phyloP scores from a whole-genome alignment of 2,329 filamentous ascomycete genomes.

The Fusarium sororula region DNA sequence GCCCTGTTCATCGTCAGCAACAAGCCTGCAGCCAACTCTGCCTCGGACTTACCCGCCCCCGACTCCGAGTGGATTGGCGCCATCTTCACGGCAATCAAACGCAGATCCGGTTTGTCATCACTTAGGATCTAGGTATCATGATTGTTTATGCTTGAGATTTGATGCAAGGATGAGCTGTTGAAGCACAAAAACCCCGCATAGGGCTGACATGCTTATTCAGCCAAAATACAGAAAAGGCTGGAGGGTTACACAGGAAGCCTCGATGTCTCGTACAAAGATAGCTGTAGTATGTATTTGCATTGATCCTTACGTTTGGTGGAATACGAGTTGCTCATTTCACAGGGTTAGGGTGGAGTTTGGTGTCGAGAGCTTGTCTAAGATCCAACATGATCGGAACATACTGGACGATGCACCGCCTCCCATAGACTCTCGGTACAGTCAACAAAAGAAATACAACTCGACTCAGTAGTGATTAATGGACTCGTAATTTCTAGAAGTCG shows the following conservation, averaged over 20 bases:
- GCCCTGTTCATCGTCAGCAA: not conserved
- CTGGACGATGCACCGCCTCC: too few relatives aligned
- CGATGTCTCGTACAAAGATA: not conserved
- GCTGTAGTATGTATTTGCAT: not conserved
- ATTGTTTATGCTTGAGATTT: not conserved
- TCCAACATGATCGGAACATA: rapidly evolving
- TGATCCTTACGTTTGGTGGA: not conserved
- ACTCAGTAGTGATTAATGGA: rapidly evolving
- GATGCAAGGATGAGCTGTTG: not conserved
- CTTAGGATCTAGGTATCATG: not conserved
- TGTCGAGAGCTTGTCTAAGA: rapidly evolving
- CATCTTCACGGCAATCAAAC: not conserved
- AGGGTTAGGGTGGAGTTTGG: not conserved
- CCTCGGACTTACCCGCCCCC: not conserved
- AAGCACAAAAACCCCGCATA: not conserved
- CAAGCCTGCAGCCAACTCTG: not conserved
- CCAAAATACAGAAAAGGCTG: not conserved
- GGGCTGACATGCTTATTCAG: not conserved
- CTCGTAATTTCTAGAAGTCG: rapidly evolving
- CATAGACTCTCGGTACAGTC: rapidly evolving
- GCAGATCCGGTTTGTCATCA: not conserved
- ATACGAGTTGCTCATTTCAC: rapidly evolving
- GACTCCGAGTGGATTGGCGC: not conserved
- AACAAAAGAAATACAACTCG: not conserved
- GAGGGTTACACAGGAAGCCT: not conserved